Evolutionary conservation across 805 yeast genomes (phyloP).

Genomic region (Tetrapisispora iriomotensis): DNA sequence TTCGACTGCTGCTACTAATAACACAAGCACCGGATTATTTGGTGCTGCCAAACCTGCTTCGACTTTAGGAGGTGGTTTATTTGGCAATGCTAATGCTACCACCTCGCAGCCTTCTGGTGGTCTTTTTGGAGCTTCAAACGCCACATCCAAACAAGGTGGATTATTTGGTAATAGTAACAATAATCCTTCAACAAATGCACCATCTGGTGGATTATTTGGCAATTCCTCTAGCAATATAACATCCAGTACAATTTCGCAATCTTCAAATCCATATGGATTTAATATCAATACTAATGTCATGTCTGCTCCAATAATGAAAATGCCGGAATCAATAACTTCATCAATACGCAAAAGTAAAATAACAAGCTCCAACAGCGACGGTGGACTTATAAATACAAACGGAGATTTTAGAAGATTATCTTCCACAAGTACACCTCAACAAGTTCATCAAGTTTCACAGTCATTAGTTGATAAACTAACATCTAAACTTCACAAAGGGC

Average conservation of each 20-base stretch:
- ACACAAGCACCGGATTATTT: slow-evolving; percentile 1
- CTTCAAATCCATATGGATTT: slow-evolving; percentile 25
- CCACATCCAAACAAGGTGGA: slow-evolving; percentile 5
- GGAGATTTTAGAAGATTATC: neutral
- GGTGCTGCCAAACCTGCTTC: slow-evolving; percentile 2
- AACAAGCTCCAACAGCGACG: too few species aligned
- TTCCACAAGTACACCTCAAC: neutral
- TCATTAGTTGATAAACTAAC: slow-evolving; percentile 31
- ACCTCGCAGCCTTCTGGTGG: slow-evolving; percentile 12
- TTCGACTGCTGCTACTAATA: neutral
- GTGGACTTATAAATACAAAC: too few species aligned
- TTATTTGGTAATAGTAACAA: slow-evolving; percentile 10
- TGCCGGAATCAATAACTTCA: slow-evolving; percentile 33
- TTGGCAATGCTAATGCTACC: slow-evolving; percentile 5
- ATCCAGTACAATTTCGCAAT: neutral
- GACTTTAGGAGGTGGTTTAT: slow-evolving; percentile 14
- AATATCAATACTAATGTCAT: slow-evolving; percentile 18
- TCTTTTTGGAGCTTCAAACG: slow-evolving; percentile 7
- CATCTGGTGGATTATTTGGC: slow-evolving; percentile 16
- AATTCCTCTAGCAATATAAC: slow-evolving; percentile 10
- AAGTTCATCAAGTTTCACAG: slow-evolving; percentile 13
- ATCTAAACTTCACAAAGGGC: slow-evolving; percentile 24
- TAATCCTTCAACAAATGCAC: neutral
- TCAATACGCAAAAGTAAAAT: slow-evolving; percentile 11
- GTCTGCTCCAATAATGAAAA: slow-evolving; percentile 25